phyloP scores from a whole-genome alignment of 371 early-diverging fungal genomes.

The Syncephalastrum contaminatum region DNA sequence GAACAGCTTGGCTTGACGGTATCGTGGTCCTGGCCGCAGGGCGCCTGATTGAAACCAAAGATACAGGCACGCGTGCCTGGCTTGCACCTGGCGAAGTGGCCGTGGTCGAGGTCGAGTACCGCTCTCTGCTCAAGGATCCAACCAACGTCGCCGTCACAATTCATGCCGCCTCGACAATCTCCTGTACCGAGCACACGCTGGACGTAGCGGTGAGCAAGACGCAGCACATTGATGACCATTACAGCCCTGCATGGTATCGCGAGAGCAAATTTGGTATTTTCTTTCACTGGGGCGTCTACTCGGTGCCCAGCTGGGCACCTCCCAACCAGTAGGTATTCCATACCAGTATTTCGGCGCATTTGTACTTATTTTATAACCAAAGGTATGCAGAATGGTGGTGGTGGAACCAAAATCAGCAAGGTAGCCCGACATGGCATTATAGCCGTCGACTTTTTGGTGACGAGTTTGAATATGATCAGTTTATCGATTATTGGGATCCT shows the following conservation, averaged over 20 bases:
- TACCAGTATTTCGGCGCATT: no score
- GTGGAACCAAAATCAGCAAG: constrained; percentile 26
- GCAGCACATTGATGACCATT: constrained; percentile 18
- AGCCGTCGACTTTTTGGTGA: constrained; percentile 26
- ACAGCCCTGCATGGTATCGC: constrained; percentile 30
- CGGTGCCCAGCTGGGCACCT: constrained; percentile 38
- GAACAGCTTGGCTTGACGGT: not conserved
- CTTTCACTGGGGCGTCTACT: constrained; percentile 38
- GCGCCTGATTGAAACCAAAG: not conserved
- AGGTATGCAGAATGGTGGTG: constrained; percentile 40
- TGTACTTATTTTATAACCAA: not conserved
- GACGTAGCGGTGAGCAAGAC: not conserved
- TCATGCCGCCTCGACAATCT: not conserved
- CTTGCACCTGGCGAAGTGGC: constrained; percentile 5
- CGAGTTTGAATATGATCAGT: constrained; percentile 31
- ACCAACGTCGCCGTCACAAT: not conserved
- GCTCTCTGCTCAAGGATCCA: not conserved
- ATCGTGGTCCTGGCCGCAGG: not conserved
- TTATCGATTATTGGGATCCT: constrained; percentile 22
- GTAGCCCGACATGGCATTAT: constrained; percentile 20
- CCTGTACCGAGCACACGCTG: not conserved
- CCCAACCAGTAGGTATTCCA: constrained; percentile 6
- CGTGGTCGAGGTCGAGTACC: not conserved
- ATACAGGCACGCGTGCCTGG: not conserved
- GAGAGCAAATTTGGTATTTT: constrained; percentile 41